Evolutionary conservation across 2,329 filamentous ascomycete genomes (phyloP), one percentile per base, ranked within the genome.

Genomic region (Fusarium sambucinum): DNA sequence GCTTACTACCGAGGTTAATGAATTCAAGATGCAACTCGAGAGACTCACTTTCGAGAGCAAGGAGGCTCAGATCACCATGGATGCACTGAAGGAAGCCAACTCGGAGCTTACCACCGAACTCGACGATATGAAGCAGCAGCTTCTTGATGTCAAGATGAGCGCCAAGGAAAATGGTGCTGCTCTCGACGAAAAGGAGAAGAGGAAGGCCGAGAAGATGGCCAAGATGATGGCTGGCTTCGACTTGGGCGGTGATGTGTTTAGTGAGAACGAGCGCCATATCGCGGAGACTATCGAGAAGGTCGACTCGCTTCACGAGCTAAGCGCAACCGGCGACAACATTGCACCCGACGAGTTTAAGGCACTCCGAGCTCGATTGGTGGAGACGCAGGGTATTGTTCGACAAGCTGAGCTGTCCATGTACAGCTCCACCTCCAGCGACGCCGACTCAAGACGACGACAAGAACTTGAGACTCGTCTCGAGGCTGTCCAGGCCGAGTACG

Each of bases 221-320:
- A 92, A 97, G 86, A 99, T 99, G 96, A 97, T 99, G 95, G 96
- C 96, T 61, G 94, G 95, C 5, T 98, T 99, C 74, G 95, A 99
- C 75, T 87, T 99, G 33, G 95, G 94, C 44, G 91, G 92, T 48
- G 94, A 97, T 59, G 90, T 96, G 32, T 97, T 98, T 78, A 97
- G 94, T 71, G 92, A 96, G 60, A 97, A 97, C 73, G 96, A 99
- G 79, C 88, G 90, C 68, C 90, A 89, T 51, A 92, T 99, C 60
- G 89, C 92, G 62, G 89, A 92, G 66, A 90, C 94, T 66, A 95
- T 98, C 72, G 89, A 94, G 72, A 90, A 92, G 74, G 85, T 98
- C 30, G 94, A 97, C 72, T 83, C 87, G 14, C 84, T 98, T 41
- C 87, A 94, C 69, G 91, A 94, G 72, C 86, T 93, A 73, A 92